Evolutionary conservation across 2,329 filamentous ascomycete genomes (phyloP), one percentile per base, ranked within the genome.

Genomic region (Sporothrix variecibatus): DNA sequence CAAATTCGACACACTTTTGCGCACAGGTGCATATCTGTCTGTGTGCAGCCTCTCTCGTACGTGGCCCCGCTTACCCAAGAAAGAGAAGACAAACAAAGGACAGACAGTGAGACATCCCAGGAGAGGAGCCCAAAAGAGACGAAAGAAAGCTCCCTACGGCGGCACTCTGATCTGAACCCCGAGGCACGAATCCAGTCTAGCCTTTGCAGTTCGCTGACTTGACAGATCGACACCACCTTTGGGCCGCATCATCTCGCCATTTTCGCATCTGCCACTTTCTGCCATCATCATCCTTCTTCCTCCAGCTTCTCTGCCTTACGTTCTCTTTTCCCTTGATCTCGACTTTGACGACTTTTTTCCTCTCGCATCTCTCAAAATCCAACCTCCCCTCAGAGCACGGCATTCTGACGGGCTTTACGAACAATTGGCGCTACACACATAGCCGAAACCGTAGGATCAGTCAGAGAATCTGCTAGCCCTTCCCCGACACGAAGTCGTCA

Each of bases 51-150:
- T 71, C 68, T 49, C 43, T 62, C 34, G 69, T 46, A 46, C 53
- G 51, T 62, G 69, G 31, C 23, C 53, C 68, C 69, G 69, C 69
- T 31, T 60, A 43, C 31, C 43, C 68, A 53, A 8, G 43, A 31
- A 49, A 38, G 26, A 51, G 23, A 20, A 53, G 64, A 49, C 34
- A 67, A 38, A 71, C 69, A 62, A 71, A 62, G 53, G 51, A 46
- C 34, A 58, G 53, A 60, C 53, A 71, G 69, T 71, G 69, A 71
- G 69, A 71, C 69, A 71, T 71, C 9, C 34, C 23, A 46, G 15
- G 38, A 46, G 34, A 34, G 68, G 68, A 51, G n/a, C 26, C 43
- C 49, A 26, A 71, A 62, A 31, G 69, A 62, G 6, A 62, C 69
- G 69, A 67, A 67, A 62, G 53, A 46, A 46, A 49, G 53, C 53